Base-by-base conservation (phyloP, 75 land plant genomes). In the Azolla pinnata region DNA sequence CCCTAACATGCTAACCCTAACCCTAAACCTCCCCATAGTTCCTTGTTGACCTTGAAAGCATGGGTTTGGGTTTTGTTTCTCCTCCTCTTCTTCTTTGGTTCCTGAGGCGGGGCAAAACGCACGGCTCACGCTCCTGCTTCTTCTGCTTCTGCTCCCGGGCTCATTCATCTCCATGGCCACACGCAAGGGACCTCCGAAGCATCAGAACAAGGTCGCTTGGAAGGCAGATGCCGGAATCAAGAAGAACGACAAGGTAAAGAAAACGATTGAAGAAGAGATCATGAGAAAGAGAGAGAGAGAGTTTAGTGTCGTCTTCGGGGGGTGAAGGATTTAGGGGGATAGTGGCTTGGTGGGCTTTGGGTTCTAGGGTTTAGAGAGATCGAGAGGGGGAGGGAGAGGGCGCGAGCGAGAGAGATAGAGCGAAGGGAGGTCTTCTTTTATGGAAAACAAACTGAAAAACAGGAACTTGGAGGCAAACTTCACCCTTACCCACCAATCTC, bases 121-220 rank as follows among this genome's bases (percentile, higher is more conserved):
- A n/a, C n/a, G n/a, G n/a, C n/a, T n/a, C n/a, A n/a, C n/a, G n/a
- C n/a, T n/a, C n/a, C n/a, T n/a, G n/a, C n/a, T n/a, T n/a, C n/a
- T n/a, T n/a, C n/a, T n/a, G n/a, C n/a, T n/a, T n/a, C 42, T 38
- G 7, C 42, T 55, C 0, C 18, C 9, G 4, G 16, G 27, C 16
- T 1, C 4, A 26, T 55, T 55, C 12, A 23, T 27, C 24, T 10
- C 0, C 1, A 64, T 64, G 67, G 33, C 67, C 34, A 33, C 45
- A 2, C 23, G 62, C 12, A 57, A 56, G 42, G 96, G 96, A 4
- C 82, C 90, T 21, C 96, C 90, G 18, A 89, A 86, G 70, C 96
- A 86, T 65, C 86, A 76, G 31, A 89, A 89, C 75, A 73, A 73
- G 27, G 78, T 56, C 62, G 84, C 90, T 1, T 89, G 96, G 96